Evolutionary conservation across 371 early-diverging fungal species (phyloP).

Genomic region (Mortierella sp.): DNA sequence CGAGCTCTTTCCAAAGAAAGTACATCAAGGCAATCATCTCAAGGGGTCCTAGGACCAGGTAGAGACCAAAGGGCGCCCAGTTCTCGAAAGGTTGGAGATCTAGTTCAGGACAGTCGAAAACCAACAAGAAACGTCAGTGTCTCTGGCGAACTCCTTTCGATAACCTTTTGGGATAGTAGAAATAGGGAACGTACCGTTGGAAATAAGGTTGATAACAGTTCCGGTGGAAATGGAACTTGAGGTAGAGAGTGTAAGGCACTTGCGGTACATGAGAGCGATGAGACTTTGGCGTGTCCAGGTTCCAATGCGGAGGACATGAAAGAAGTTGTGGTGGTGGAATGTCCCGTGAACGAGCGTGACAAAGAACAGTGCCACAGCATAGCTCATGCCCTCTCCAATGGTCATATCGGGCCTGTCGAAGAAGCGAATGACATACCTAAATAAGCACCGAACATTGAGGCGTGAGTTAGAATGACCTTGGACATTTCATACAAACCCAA

Average conservation of each 20-base stretch:
- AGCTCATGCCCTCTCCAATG: conserved; percentile 36
- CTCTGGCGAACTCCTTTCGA: too few species aligned
- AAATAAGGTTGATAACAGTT: conserved; percentile 54
- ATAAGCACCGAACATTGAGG: too few species aligned
- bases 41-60: conserved; percentile 45
- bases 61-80: conserved; percentile 39
- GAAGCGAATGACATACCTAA: conserved; percentile 54
- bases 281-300: conserved; percentile 47
- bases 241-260: conserved; percentile 51
- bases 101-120: too few species aligned
- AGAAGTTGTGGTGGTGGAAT: conserved; percentile 56
- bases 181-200: conserved; percentile 39
- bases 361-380: conserved; percentile 47
- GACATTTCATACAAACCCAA: background rate
- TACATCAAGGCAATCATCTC: conserved; percentile 59
- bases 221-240: conserved; percentile 54
- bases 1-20: conserved; percentile 70
- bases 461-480: too few species aligned
- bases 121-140: too few species aligned
- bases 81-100: conserved; percentile 56
- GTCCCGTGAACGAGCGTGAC: conserved; percentile 48
- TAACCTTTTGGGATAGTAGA: too few species aligned
- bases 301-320: conserved; percentile 53
- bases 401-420: conserved; percentile 28
- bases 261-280: conserved; percentile 56